Evolutionary conservation across 1,284 basidiomycete species (phyloP), one percentile per base, ranked within the genome.

Genomic region (Sanghuangporus weigelae): DNA sequence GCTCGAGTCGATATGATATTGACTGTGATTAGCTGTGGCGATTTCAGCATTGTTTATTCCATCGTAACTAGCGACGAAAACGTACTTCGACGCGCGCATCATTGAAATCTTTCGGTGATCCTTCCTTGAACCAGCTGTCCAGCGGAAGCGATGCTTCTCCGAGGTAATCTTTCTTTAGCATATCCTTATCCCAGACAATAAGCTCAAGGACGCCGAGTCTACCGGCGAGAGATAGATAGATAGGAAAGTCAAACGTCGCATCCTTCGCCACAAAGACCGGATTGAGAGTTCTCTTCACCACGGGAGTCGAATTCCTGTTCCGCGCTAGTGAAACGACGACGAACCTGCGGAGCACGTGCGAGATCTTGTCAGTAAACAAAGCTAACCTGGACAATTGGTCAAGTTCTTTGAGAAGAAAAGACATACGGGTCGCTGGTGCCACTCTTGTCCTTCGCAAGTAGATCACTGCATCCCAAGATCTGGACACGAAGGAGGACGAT

Each of bases 181-280:
- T 77, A 71, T 96, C 96, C 78, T 92, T 95, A 76, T 96, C 95
- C 96, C 96, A 98, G 0, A 95, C 81, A 38, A 98, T 89, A 54
- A 95, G 80, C 73, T 98, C 95, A 57, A 98, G 71, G 6, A 84
- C 86, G 49, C 90, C 89, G 11, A 94, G 82, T 49, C 82, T 81
- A 61, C 89, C 90, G 0, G 87, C 87, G 38, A 89, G 80, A 7
- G 86, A 89, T 31, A 89, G 79, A 69, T 89, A 92, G 26, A 97
- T 80, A 0, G 92, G 90, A 69, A 94, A 91, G 64, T 95, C 90
- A 71, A 95, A 96, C 0, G 91, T 95, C 11, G 93, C 89, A 71
- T 90, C 85, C 66, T 87, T 87, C 12, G 86, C 69, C 0, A 78
- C 73, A 73, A 86, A 98, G 2, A 77, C 75, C 0, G 96, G 96